phyloP scores from a whole-genome alignment of 2,329 filamentous ascomycete species.

The Cytospora chrysosperma region DNA sequence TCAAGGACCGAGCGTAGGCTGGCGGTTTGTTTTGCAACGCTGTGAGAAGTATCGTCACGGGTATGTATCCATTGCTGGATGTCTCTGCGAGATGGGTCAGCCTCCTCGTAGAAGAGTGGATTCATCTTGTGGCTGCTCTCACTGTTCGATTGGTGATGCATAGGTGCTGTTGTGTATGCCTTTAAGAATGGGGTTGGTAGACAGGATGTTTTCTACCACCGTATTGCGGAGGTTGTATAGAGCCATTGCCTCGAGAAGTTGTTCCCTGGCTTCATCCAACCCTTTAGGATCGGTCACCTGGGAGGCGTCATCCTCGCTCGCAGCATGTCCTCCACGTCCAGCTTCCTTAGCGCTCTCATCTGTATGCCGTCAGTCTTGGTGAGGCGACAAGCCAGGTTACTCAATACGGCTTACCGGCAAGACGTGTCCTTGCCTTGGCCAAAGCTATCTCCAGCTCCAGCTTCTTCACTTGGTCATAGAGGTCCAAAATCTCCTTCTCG shows the following conservation, averaged over 20 bases:
- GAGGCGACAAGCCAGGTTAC: not conserved
- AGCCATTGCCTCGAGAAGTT: slow-evolving; percentile 68
- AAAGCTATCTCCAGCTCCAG: slow-evolving; percentile 71
- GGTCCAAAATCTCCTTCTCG: slow-evolving; percentile 64
- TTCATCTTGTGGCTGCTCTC: slow-evolving; percentile 28
- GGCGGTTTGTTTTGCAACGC: slow-evolving; percentile 59
- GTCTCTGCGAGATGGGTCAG: slow-evolving; percentile 48
- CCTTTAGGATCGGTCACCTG: slow-evolving; percentile 36
- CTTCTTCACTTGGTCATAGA: slow-evolving; percentile 71
- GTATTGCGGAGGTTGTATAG: slow-evolving; percentile 68
- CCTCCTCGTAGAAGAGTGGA: not conserved
- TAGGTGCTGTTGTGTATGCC: slow-evolving; percentile 69
- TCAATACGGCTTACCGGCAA: slow-evolving; percentile 13
- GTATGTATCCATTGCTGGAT: slow-evolving; percentile 65
- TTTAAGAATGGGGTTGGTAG: slow-evolving; percentile 73
- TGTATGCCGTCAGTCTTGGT: slow-evolving; percentile 4
- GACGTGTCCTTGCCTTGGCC: slow-evolving; percentile 43
- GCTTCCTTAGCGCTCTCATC: slow-evolving; percentile 1
- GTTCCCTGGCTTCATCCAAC: slow-evolving; percentile 58
- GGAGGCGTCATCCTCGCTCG: not conserved
- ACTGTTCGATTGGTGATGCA: slow-evolving; percentile 68
- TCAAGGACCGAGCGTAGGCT: slow-evolving; percentile 51
- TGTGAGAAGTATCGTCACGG: slow-evolving; percentile 66
- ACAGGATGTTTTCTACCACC: slow-evolving; percentile 66
- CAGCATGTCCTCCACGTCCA: not conserved